Evolutionary conservation across 2,329 filamentous ascomycete species (phyloP), one percentile per base, ranked within the genome.

Genomic region (Acrocalymma vagum): DNA sequence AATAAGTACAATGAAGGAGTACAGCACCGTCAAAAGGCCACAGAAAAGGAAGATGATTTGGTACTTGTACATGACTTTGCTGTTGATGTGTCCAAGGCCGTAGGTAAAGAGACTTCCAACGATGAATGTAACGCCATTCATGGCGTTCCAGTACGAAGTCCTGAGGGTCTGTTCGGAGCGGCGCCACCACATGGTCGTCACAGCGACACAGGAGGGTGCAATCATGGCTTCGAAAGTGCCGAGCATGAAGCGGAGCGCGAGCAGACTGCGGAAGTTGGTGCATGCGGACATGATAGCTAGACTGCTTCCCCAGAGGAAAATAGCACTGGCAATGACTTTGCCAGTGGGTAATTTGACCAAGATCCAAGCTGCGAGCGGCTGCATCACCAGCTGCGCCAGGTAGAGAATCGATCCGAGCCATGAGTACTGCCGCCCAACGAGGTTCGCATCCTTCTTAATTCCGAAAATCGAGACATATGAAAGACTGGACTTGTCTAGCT

Each of bases 381-480:
- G 77, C 51, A 73, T 76, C 6, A 78, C 70, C n/a, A 81, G 67
- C 53, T 81, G 78, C 0, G 76, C 77, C n/a, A 80, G 62, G 53
- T 81, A 85, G 10, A 85, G 69, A 35, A 85, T 78, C 2, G 80
- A 83, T 0, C 81, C 79, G 0, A 85, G 76, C 81, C 81, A 85
- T 2, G 81, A 84, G 60, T 77, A 72, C 38, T 81, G 68, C 21
- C 72, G 61, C 13, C 72, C 76, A n/a, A 70, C 63, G 6, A 80
- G 69, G 21, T 76, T 53, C 0, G 77, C 74, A 43, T 79, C 76
- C 22, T 73, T 64, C 15, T 71, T 65, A 22, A 81, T 62, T 3
- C 77, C 78, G 46, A 78, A 79, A 48, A 79, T 75, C 41, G 74
- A 75, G 8, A 76, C 74, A 38, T 77, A 77, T 15, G 67, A 70